A percentile compares a stretch with the other conserved stretches of the same genome.
Evolutionary conservation across 2,329 filamentous ascomycete genomes (phyloP).

Genomic region (Fonsecaea erecta): DNA sequence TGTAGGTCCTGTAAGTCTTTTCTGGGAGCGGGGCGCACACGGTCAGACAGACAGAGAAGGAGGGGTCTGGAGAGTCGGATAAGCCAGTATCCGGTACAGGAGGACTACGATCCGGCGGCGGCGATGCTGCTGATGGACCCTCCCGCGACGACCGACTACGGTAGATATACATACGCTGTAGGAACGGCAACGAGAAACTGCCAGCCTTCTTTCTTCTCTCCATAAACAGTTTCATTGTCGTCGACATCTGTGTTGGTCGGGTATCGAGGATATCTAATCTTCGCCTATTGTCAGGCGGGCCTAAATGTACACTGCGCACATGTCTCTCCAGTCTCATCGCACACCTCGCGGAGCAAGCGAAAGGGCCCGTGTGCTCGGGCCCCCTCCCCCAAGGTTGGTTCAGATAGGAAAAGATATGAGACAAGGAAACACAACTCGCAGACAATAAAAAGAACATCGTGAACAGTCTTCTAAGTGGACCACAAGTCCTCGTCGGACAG

Average conservation of each 20-base stretch:
- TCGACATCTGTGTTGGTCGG: background rate
- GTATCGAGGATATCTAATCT: background rate
- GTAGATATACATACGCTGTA: too few species aligned
- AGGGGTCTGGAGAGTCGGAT: too few species aligned
- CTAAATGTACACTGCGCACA: conserved; percentile 1
- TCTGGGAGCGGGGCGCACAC: too few species aligned
- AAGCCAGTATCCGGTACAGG: too few species aligned
- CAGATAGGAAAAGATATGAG: background rate
- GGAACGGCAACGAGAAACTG: background rate
- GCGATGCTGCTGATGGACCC: too few species aligned
- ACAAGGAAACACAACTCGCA: background rate
- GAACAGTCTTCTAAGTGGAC: conserved; percentile 38
- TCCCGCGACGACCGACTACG: too few species aligned
- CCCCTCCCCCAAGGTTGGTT: background rate
- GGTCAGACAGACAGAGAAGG: too few species aligned
- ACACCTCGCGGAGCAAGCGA: background rate
- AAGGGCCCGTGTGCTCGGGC: background rate
- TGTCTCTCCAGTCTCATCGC: background rate
- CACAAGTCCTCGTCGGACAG: conserved; percentile 53
- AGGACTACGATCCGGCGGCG: too few species aligned
- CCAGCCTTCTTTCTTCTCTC: background rate
- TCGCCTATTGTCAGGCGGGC: conserved; percentile 4
- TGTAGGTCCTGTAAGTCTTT: too few species aligned
- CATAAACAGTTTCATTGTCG: background rate
- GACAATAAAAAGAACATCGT: background rate